phyloP scores from a whole-genome alignment of 2,329 filamentous ascomycete genomes.

The Neodidymelliopsis sp. region DNA sequence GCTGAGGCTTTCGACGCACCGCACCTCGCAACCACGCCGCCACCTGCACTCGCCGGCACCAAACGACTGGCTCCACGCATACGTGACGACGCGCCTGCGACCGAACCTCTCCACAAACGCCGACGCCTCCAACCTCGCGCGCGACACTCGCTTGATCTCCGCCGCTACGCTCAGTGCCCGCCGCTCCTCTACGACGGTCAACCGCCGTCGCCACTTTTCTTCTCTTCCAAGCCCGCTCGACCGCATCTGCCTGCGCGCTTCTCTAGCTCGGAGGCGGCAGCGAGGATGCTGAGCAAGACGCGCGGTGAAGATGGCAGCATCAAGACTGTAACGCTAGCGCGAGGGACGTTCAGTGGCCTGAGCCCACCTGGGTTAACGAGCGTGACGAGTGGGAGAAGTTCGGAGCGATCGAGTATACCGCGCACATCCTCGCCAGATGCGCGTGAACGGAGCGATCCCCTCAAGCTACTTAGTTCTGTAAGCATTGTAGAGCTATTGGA shows the following conservation, averaged over 20 bases:
- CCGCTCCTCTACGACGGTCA: slow-evolving; percentile 35
- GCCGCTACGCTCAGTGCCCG: slow-evolving; percentile 36
- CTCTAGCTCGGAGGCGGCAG: slow-evolving; percentile 64
- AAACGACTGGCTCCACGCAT: slow-evolving; percentile 10
- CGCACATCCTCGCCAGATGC: slow-evolving; percentile 61
- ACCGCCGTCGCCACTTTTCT: slow-evolving; percentile 61
- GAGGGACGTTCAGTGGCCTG: slow-evolving; percentile 53
- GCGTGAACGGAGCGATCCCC: slow-evolving; percentile 55
- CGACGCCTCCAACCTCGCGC: slow-evolving; percentile 37
- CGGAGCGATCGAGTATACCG: slow-evolving; percentile 62
- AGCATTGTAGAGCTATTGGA: slow-evolving; percentile 77
- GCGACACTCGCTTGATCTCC: slow-evolving; percentile 48
- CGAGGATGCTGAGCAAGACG: slow-evolving; percentile 64
- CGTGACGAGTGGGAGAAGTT: slow-evolving; percentile 61
- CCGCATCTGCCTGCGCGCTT: slow-evolving; percentile 61
- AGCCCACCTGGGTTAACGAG: slow-evolving; percentile 54
- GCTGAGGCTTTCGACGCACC: slow-evolving; percentile 13
- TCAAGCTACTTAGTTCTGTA: slow-evolving; percentile 68
- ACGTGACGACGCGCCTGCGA: slow-evolving; percentile 24
- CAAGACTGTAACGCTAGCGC: slow-evolving; percentile 61
- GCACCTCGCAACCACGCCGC: slow-evolving; percentile 17
- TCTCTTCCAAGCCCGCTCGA: slow-evolving; percentile 54
- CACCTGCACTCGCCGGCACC: slow-evolving; percentile 14
- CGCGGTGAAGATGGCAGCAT: slow-evolving; percentile 58
- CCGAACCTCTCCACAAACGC: slow-evolving; percentile 48